Evolutionary conservation across 2,329 filamentous ascomycete genomes (phyloP).

Genomic region (Colletotrichum tropicicola): DNA sequence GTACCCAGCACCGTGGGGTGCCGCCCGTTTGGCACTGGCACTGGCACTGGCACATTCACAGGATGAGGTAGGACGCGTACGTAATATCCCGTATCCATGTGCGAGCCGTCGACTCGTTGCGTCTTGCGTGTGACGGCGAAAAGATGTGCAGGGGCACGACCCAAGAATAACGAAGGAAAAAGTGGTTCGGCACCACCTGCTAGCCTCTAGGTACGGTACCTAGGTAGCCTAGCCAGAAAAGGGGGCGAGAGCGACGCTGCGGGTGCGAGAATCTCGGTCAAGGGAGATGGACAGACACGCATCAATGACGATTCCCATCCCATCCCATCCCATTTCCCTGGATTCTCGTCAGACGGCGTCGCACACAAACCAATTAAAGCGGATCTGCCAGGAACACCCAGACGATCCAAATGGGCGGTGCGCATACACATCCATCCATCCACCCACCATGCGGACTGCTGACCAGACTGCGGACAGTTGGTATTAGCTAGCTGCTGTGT

Average conservation of each 20-base stretch:
- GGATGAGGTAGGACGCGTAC: neutral
- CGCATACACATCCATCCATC: constrained; percentile 9
- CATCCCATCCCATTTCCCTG: neutral
- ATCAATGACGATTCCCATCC: neutral
- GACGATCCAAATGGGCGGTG: constrained; percentile 20
- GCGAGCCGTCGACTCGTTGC: neutral
- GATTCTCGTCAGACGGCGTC: neutral
- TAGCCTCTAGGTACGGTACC: too few relatives aligned
- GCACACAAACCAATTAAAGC: neutral
- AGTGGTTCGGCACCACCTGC: constrained; percentile 4
- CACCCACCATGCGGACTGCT: too few relatives aligned
- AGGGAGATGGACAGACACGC: neutral
- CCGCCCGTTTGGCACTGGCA: too few relatives aligned
- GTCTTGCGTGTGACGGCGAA: neutral
- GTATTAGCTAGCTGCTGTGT: too few relatives aligned
- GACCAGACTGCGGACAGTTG: neutral
- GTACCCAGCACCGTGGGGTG: neutral
- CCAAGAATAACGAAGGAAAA: constrained; percentile 16
- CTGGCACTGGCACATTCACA: too few relatives aligned
- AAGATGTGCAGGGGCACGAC: constrained; percentile 2
- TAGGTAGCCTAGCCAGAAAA: too few relatives aligned
- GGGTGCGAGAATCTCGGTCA: too few relatives aligned
- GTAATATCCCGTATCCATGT: constrained; percentile 25
- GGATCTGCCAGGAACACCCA: neutral
- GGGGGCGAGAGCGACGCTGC: too few relatives aligned